A percentile compares a stretch with the other conserved stretches of the same genome.
These are phyloP conservation scores for Cucumis hystrix DNA, from an alignment of 306 rosid species.

Conservation along the genomic window DNA sequence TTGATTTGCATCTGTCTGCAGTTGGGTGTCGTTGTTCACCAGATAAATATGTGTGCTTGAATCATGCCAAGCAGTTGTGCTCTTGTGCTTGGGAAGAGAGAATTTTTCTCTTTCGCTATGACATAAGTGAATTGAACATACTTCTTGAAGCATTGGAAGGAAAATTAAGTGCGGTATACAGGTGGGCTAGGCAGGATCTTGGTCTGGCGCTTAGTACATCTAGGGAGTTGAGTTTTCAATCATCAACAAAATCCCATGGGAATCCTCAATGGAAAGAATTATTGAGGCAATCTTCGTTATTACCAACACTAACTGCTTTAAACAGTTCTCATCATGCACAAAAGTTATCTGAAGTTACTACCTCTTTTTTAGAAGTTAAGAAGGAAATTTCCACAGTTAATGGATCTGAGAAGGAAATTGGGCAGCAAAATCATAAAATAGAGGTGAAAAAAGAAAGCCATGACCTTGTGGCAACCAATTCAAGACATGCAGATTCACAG, in stretches of 20 bases:
- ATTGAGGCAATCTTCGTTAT: constrained; percentile 19
- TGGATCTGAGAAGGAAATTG: constrained; percentile 14
- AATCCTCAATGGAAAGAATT: constrained; percentile 26
- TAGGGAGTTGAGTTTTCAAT: constrained; percentile 28
- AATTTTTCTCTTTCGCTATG: constrained; percentile 90
- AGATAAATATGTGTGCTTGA: constrained; percentile 80
- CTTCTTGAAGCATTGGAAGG: constrained; percentile 97
- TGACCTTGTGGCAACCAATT: constrained; percentile 17
- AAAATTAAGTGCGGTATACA: constrained; percentile 83
- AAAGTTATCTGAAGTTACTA: constrained; percentile 22
- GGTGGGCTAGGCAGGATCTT: constrained; percentile 95
- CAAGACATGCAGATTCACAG: constrained; percentile 25
- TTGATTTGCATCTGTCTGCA: constrained; percentile 94
- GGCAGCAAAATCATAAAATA: constrained; percentile 14
- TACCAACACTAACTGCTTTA: constrained; percentile 17
- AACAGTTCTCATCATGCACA: constrained; percentile 22
- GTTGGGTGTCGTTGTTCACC: constrained; percentile 83
- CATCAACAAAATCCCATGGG: constrained; percentile 17
- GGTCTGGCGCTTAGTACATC: constrained; percentile 70
- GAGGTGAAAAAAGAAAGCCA: constrained; percentile 27
- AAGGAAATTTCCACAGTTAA: constrained; percentile 9
- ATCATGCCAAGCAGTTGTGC: constrained; percentile 87
- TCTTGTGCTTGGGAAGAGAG: constrained; percentile 66
- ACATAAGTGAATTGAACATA: constrained; percentile 55
- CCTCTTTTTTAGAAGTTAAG: constrained; percentile 14